A percentile compares a stretch with the other conserved stretches of the same genome.
Conservation (phyloP, 78 protist genomes). For the Dictyostelium citrinum region DNA sequence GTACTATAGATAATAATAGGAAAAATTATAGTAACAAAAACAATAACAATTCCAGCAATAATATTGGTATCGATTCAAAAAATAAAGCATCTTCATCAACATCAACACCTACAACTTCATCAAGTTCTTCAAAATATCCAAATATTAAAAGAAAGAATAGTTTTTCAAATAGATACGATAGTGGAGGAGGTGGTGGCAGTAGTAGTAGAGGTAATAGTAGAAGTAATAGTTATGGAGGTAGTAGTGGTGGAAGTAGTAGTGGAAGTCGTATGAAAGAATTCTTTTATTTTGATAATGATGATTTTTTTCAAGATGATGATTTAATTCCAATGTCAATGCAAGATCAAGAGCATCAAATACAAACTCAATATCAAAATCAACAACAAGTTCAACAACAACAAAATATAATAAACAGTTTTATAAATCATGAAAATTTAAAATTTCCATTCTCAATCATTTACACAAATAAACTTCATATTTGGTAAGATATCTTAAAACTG, state of each 20-base stretch:
- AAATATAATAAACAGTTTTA: background rate
- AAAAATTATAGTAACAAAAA: background rate
- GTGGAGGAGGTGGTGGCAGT: background rate
- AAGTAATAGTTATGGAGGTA: background rate
- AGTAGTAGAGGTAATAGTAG: background rate
- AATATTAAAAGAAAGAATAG: background rate
- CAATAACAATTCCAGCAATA: background rate
- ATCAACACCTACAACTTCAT: background rate
- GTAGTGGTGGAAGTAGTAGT: background rate
- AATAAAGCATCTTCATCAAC: background rate
- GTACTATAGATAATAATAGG: too few species aligned
- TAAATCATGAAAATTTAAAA: background rate
- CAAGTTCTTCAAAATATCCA: background rate
- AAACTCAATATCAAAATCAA: background rate
- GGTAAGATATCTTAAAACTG: too few species aligned
- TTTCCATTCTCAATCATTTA: background rate
- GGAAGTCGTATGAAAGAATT: background rate
- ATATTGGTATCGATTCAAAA: background rate
- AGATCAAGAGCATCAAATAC: background rate
- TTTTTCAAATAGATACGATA: background rate
- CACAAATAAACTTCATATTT: constrained; percentile 1
- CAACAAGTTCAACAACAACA: background rate
- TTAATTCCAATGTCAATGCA: background rate
- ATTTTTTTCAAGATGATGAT: background rate
- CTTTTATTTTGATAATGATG: background rate